Conservation (phyloP, 805 yeast species). For the Monosporozyma siamensis region DNA sequence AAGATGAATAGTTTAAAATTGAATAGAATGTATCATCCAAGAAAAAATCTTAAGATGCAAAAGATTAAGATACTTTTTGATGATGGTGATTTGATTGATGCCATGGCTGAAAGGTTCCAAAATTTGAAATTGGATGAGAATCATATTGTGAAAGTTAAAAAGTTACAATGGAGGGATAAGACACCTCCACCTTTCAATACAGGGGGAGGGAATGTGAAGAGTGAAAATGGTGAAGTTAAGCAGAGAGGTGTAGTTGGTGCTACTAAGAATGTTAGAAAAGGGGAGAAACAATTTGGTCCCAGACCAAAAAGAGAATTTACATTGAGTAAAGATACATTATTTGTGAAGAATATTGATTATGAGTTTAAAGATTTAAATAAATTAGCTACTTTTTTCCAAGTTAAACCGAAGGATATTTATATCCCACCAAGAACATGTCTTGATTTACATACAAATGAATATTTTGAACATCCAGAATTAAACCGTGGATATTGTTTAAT, state of each 20-base stretch:
- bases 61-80: neutral
- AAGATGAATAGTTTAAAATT: no score
- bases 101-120: neutral
- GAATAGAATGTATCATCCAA: no score
- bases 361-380: neutral
- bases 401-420: neutral
- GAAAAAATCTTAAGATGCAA: no score
- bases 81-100: neutral
- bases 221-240: no score
- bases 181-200: no score
- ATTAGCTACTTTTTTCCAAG: neutral
- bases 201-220: no score
- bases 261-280: no score
- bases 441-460: neutral
- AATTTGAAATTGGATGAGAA: neutral
- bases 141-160: neutral
- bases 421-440: conserved; percentile 1
- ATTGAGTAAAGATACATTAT: neutral
- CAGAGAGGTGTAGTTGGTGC: no score
- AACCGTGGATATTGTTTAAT: neutral
- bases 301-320: neutral
- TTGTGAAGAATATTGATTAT: neutral
- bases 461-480: neutral
- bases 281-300: no score
- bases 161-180: no score